phyloP scores from a whole-genome alignment of 75 land plant genomes.

The Sequoiadendron giganteum region DNA sequence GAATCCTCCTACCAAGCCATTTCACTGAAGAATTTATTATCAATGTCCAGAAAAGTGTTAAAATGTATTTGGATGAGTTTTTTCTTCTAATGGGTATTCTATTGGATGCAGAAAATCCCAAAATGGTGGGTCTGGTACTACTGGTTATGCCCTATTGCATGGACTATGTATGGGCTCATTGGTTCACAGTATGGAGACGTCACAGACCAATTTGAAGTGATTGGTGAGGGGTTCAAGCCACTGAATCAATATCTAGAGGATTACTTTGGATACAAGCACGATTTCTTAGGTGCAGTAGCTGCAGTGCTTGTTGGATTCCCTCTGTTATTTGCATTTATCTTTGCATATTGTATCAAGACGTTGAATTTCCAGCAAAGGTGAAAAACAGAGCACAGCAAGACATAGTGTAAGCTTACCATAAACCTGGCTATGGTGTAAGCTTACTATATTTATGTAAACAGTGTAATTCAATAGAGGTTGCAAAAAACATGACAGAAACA shows the following conservation, averaged over 20 bases:
- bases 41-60: neutral
- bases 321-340: conserved; percentile 73
- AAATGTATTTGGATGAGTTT: neutral
- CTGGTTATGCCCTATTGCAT: conserved; percentile 29
- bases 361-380: conserved; percentile 79
- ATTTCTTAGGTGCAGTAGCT: conserved; percentile 60
- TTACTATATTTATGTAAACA: no score
- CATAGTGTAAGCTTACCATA: no score
- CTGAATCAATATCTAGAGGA: no score
- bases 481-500: no score
- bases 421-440: no score
- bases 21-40: neutral
- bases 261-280: no score
- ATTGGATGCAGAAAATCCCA: neutral
- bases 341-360: conserved; percentile 59
- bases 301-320: conserved; percentile 63
- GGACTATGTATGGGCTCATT: conserved; percentile 92
- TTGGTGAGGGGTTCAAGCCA: no score
- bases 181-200: conserved; percentile 76
- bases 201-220: neutral
- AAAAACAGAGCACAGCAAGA: neutral
- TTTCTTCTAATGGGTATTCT: neutral
- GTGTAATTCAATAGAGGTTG: no score
- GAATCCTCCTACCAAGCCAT: neutral
- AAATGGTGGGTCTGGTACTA: no score